Percentiles rank a stretch among this genome's conserved stretches.
These are phyloP conservation scores for Moelleriella libera DNA, from an alignment of 2,329 filamentous ascomycete genomes.

Conservation along the genomic window DNA sequence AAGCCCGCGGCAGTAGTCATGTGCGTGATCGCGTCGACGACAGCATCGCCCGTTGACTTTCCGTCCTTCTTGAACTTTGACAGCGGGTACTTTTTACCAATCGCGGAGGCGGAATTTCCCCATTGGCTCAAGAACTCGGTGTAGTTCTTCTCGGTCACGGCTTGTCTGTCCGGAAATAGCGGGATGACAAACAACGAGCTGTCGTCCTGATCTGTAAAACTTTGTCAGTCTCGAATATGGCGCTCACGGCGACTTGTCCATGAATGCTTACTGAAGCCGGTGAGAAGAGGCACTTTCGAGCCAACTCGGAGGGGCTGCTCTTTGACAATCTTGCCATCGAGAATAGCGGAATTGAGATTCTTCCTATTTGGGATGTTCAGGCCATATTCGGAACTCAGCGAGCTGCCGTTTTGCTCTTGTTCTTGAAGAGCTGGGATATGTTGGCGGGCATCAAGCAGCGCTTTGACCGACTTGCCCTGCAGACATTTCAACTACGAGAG, in stretches of 20 bases:
- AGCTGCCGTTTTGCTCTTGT: not conserved
- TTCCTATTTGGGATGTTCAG: conserved; percentile 1
- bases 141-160: conserved; percentile 7
- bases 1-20: conserved; percentile 4
- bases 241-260: no score
- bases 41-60: conserved; percentile 2
- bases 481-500: not conserved
- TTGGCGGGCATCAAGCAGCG: not conserved
- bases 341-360: not conserved
- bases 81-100: conserved; percentile 6
- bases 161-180: not conserved
- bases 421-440: not conserved
- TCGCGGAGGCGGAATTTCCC: conserved; percentile 2
- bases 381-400: not conserved
- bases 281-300: conserved; percentile 6
- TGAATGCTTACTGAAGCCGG: conserved; percentile 1
- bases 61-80: conserved; percentile 6
- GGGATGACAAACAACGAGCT: conserved; percentile 6
- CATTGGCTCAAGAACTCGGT: conserved; percentile 5
- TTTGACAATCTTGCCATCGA: not conserved
- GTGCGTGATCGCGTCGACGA: conserved; percentile 6
- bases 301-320: conserved; percentile 2
- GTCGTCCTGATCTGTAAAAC: conserved; percentile 3
- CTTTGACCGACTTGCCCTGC: not conserved
- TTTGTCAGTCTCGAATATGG: not conserved